phyloP scores from a whole-genome alignment of 768 basidiomycete genomes.

The Piloderma croceum region DNA sequence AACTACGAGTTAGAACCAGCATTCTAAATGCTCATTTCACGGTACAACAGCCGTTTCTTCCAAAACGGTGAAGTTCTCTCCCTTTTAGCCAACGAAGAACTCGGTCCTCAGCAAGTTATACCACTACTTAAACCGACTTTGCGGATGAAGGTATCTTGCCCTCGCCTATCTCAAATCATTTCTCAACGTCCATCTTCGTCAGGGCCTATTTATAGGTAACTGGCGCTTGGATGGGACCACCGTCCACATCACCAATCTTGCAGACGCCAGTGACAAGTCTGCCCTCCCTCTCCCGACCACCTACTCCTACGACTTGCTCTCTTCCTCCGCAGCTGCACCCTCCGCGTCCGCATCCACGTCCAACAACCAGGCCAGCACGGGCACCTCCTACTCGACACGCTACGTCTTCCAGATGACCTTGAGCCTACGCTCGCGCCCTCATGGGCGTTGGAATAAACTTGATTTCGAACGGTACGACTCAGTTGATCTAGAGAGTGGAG shows the following conservation, averaged over 20 bases:
- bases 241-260: conserved; percentile 57
- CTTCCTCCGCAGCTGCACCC: conserved; percentile 9
- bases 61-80: conserved; percentile 84
- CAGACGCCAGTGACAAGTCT: conserved; percentile 47
- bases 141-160: conserved; percentile 60
- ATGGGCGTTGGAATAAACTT: conserved; percentile 79
- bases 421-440: conserved; percentile 62
- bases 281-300: conserved; percentile 20
- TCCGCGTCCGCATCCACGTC: neutral
- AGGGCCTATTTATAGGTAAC: conserved; percentile 70
- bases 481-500: conserved; percentile 70
- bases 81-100: conserved; percentile 76
- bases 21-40: neutral
- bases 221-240: conserved; percentile 65
- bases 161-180: neutral
- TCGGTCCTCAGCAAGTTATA: conserved; percentile 64
- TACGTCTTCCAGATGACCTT: conserved; percentile 77
- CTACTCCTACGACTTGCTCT: conserved; percentile 2
- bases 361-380: conserved; percentile 7
- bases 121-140: conserved; percentile 70
- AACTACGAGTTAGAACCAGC: neutral
- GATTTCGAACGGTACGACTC: conserved; percentile 71
- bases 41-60: conserved; percentile 65
- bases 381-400: conserved; percentile 26
- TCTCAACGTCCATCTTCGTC: conserved; percentile 5